These are phyloP conservation scores for Mimosa bimucronata DNA, from an alignment of 306 rosid genomes.

Conservation along the genomic window DNA sequence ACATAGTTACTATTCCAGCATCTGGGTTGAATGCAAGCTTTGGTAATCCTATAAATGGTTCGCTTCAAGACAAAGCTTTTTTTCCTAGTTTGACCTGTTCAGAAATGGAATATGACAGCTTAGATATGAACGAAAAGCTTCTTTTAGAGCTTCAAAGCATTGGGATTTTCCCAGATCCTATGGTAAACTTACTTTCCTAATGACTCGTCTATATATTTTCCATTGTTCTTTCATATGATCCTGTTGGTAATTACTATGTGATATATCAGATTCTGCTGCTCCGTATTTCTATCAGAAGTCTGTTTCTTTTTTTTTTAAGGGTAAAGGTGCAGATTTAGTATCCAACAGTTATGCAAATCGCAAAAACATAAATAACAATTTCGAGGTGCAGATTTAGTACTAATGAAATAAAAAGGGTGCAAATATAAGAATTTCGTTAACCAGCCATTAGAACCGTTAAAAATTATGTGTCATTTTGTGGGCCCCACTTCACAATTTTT, in stretches of 20 bases:
- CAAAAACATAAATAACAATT: too few species aligned
- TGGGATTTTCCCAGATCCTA: slow-evolving; percentile 74
- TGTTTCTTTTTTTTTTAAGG: too few species aligned
- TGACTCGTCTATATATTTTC: background rate
- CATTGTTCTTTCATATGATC: slow-evolving; percentile 13
- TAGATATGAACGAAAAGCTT: slow-evolving; percentile 78
- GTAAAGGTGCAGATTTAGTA: too few species aligned
- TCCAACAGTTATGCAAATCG: too few species aligned
- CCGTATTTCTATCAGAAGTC: slow-evolving; percentile 14
- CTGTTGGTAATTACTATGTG: background rate
- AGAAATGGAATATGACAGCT: slow-evolving; percentile 72
- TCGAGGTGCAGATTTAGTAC: too few species aligned
- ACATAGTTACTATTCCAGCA: slow-evolving; percentile 47
- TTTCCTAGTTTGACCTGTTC: slow-evolving; percentile 58
- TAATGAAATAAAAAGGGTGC: too few species aligned
- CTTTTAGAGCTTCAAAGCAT: slow-evolving; percentile 91
- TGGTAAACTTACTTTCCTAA: slow-evolving; percentile 60
- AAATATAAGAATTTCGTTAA: too few species aligned
- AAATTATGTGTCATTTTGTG: too few species aligned
- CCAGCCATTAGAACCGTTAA: too few species aligned
- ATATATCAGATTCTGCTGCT: background rate
- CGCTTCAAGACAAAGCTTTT: slow-evolving; percentile 54
- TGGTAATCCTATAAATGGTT: slow-evolving; percentile 61
- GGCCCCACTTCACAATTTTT: too few species aligned
- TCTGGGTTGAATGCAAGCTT: slow-evolving; percentile 53